Conservation (phyloP, 2,329 filamentous ascomycete species). For the Plenodomus biglobosus region DNA sequence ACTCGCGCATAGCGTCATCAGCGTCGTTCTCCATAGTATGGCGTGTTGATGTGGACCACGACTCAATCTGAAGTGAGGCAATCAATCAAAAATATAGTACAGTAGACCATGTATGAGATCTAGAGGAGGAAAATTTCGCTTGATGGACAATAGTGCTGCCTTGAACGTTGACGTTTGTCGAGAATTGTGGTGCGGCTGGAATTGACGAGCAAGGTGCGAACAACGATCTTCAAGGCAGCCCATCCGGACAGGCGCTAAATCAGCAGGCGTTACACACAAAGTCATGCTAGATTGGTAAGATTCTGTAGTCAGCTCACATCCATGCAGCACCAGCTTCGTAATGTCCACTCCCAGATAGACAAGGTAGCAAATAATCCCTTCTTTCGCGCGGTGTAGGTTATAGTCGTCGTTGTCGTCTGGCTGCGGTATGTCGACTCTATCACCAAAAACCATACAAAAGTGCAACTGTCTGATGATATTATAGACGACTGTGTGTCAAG, state of each 20-base stretch:
- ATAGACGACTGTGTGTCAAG: too few species aligned
- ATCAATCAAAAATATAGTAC: slow-evolving; percentile 5
- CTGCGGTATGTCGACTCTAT: neutral
- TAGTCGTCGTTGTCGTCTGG: neutral
- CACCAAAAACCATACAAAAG: too few species aligned
- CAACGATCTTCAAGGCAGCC: slow-evolving; percentile 1
- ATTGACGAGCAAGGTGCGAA: slow-evolving; percentile 5
- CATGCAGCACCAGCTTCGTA: neutral
- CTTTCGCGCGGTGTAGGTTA: neutral
- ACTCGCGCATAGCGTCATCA: slow-evolving; percentile 33
- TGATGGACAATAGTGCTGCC: slow-evolving; percentile 13
- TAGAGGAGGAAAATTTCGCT: slow-evolving; percentile 11
- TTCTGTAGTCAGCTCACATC: neutral
- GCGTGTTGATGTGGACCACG: slow-evolving; percentile 6
- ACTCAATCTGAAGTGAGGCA: slow-evolving; percentile 15
- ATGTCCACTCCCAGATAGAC: too few species aligned
- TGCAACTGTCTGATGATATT: too few species aligned
- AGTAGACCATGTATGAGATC: slow-evolving; percentile 1
- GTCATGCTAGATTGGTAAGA: neutral
- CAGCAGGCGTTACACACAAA: neutral
- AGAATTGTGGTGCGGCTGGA: slow-evolving; percentile 12
- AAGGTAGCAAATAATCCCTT: neutral
- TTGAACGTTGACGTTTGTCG: slow-evolving; percentile 19
- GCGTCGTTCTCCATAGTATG: slow-evolving; percentile 16
- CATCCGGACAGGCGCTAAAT: neutral